Evolutionary conservation across 176 grass and related monocot species (phyloP).

Genomic region (Canna indica): DNA sequence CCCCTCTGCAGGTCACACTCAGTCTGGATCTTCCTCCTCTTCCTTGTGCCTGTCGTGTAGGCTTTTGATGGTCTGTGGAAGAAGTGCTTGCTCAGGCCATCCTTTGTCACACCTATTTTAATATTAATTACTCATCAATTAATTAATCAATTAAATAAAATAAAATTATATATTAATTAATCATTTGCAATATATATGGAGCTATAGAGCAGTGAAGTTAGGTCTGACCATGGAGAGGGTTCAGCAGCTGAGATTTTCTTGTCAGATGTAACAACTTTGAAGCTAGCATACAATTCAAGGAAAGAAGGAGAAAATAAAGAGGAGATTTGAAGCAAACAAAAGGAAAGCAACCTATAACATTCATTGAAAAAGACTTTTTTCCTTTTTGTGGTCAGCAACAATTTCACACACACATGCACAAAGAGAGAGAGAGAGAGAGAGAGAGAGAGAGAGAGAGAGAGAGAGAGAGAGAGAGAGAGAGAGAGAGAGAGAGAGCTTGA

Average conservation of each 20-base stretch:
- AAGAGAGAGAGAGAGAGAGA: too few relatives aligned
- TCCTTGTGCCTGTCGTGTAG: constrained; percentile 92
- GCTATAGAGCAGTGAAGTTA: constrained; percentile 14
- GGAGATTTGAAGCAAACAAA: constrained; percentile 38
- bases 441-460: too few relatives aligned
- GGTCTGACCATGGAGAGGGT: constrained; percentile 9
- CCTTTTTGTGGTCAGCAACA: too few relatives aligned
- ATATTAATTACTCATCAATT: background rate
- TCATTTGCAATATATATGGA: background rate
- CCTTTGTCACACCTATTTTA: constrained; percentile 68
- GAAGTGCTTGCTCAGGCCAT: constrained; percentile 98
- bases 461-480: too few relatives aligned
- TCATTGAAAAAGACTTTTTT: constrained; percentile 62
- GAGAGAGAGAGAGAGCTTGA: too few relatives aligned
- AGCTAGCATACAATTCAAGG: constrained; percentile 7
- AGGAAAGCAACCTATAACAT: constrained; percentile 3
- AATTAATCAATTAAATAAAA: background rate
- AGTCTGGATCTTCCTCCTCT: constrained; percentile 87
- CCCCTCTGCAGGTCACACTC: constrained; percentile 60
- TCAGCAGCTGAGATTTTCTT: constrained; percentile 37
- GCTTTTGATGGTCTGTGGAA: constrained; percentile 98
- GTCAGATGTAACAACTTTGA: constrained; percentile 53
- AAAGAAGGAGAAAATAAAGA: constrained; percentile 6
- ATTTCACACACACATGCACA: too few relatives aligned
- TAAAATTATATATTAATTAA: background rate